Conservation (phyloP, 1,139 yeast species). For the Candida gigantensis region DNA sequence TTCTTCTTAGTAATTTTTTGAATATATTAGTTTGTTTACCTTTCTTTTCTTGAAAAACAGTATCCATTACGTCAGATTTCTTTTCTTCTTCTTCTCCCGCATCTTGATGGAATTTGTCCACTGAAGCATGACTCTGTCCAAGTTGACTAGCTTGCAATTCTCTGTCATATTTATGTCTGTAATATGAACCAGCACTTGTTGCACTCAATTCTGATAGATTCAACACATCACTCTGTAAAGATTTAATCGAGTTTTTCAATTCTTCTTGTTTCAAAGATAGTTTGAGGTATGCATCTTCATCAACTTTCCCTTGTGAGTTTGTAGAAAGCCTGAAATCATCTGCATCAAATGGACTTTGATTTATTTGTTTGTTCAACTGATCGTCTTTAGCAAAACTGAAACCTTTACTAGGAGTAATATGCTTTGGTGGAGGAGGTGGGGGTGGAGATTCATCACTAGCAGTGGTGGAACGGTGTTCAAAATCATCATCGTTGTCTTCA, state of each 20-base stretch:
- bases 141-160: constrained; percentile 29
- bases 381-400: constrained; percentile 1
- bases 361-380: constrained; percentile 1
- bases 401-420: constrained; percentile 16
- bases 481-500: constrained; percentile 24
- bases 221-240: constrained; percentile 50
- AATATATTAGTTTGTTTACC: constrained; percentile 53
- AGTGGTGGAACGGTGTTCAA: constrained; percentile 11
- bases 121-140: constrained; percentile 22
- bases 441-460: constrained; percentile 31
- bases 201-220: constrained; percentile 73
- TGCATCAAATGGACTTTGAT: constrained; percentile 37
- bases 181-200: constrained; percentile 84
- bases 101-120: constrained; percentile 11
- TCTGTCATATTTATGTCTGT: constrained; percentile 65
- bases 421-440: constrained; percentile 58
- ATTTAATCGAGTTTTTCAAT: constrained; percentile 43
- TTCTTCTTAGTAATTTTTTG: constrained; percentile 48
- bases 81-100: constrained; percentile 9
- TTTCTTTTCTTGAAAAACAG: constrained; percentile 48
- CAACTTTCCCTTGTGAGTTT: constrained; percentile 19
- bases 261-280: constrained; percentile 40
- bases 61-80: constrained; percentile 29
- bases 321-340: constrained; percentile 40
- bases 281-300: constrained; percentile 32